These are phyloP conservation scores for Thalia dealbata DNA, from an alignment of 176 grass and related monocot genomes.

Conservation along the genomic window DNA sequence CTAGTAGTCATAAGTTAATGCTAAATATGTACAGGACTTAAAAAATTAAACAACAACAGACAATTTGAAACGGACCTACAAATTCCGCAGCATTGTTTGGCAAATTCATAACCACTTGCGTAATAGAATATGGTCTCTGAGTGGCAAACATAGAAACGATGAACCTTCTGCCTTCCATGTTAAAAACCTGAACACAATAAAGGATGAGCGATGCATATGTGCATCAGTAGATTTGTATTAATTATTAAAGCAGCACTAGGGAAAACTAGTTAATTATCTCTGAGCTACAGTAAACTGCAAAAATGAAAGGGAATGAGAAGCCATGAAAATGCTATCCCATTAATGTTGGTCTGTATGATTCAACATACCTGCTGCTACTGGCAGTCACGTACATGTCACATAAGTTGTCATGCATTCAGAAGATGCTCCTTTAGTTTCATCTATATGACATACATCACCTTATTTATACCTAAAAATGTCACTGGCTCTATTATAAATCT, in stretches of 20 bases:
- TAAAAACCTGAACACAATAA: constrained; percentile 35
- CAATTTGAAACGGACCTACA: constrained; percentile 41
- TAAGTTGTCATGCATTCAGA: too few relatives aligned
- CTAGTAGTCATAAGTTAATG: too few relatives aligned
- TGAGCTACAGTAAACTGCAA: background rate
- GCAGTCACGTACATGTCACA: too few relatives aligned
- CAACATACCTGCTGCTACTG: too few relatives aligned
- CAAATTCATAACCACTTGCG: constrained; percentile 97
- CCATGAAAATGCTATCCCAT: too few relatives aligned
- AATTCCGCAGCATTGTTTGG: constrained; percentile 74
- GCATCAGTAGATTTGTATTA: background rate
- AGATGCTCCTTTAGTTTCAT: too few relatives aligned
- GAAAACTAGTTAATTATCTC: background rate
- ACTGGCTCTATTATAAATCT: too few relatives aligned
- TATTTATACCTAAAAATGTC: too few relatives aligned
- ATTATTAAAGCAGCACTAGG: background rate
- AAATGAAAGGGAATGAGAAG: background rate
- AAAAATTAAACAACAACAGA: background rate
- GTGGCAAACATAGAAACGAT: constrained; percentile 51
- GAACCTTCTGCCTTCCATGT: constrained; percentile 97
- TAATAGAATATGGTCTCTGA: constrained; percentile 41
- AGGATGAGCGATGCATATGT: background rate
- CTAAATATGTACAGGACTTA: background rate
- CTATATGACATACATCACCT: too few relatives aligned
- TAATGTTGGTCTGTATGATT: background rate